Base-by-base conservation (phyloP, 208 protist species). In the Trypanosoma cruzi region DNA sequence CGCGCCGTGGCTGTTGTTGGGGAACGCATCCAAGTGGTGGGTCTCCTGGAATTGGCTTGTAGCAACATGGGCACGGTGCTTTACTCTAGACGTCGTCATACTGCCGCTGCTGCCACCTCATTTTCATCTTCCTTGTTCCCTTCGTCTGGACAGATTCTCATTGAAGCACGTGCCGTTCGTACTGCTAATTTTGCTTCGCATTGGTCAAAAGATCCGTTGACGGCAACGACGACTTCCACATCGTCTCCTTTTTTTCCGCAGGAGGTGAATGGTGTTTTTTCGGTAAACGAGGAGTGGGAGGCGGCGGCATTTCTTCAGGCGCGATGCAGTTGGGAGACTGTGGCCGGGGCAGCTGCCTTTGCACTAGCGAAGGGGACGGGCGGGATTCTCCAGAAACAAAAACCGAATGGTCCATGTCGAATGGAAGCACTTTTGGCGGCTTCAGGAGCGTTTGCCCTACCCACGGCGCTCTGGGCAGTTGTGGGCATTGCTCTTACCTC, bases 321-420 rank as follows among this genome's bases (percentile, higher is more conserved):
- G 24, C 49, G 73, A 63, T 79, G 68, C 20, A 76, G 53, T 37
- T 85, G 80, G 80, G 68, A 80, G 34, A 56, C 71, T 44, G 37
- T 79, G 8, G 75, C 75, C 11, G 67, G 74, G 16, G 80, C 80
- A 16, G 71, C 75, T 20, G 75, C 71, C 24, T 71, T 75, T 55
- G 71, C 61, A 10, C 48, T 64, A 26, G 60, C 57, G 4, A 66
- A 73, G 26, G 24, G 53, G 1, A 40, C 29, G 6, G 66, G 68
- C n/a, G 68, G 71, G 42, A 53, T 69, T 50, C 28, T 5, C 2
- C 7, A 49, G 28, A 16, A 20, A 34, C 2, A 13, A 26, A 26
- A 57, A 34, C 14, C 31, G 29, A 6, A 44, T 32, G 44, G 29
- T 20, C 14, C 11, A 24, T 60, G 26, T 28, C 24, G 55, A 40